Base-by-base conservation (phyloP, 345 rosid genomes). In the Toxicodendron radicans region DNA sequence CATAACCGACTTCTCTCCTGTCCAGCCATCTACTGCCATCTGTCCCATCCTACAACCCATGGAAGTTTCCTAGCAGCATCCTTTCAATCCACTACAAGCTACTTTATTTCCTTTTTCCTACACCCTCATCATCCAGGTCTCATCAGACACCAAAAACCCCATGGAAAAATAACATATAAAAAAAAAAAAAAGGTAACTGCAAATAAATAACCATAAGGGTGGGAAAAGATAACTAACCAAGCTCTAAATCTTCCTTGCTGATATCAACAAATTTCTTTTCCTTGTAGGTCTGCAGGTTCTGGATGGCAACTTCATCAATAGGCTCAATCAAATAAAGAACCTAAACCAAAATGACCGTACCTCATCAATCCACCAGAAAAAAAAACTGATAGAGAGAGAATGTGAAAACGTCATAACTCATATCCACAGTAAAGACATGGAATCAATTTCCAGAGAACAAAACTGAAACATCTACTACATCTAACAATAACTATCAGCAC, bases 191-290 rank as follows among this genome's bases (percentile, higher is more conserved):
- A 33, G 23, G 70, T 6, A 12, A 66, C 64, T 58, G 45, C 75
- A n/a, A 73, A 12, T 52, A 71, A 38, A 41, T 32, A 18, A 46
- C 0, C 14, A 73, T 43, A 64, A 16, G 6, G 23, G 49, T 38
- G 53, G 33, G 64, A 24, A 59, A 64, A 54, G 11, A 48, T 51
- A 27, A 75, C 92, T 81, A 54, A 93, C 99, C 99, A 21, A 96
- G 83, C 79, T 96, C 99, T 33, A 93, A 80, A 82, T 96, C 98
- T 86, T 96, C 98, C 82, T 96, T 96, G 86, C 99, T 96, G 75
- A 96, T 93, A 84, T 96, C 99, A 81, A 93, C 94, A 64, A 96
- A 93, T 73, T 93, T 96, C 89, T 96, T 96, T 75, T 96, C 99
- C 66, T 93, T 96, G 94, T 88, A 96, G 49, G 97, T 89, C 79